A percentile compares a stretch with the other conserved stretches of the same genome.
phyloP scores from a whole-genome alignment of 2,329 filamentous ascomycete species.

The Xylariaceae sp. region DNA sequence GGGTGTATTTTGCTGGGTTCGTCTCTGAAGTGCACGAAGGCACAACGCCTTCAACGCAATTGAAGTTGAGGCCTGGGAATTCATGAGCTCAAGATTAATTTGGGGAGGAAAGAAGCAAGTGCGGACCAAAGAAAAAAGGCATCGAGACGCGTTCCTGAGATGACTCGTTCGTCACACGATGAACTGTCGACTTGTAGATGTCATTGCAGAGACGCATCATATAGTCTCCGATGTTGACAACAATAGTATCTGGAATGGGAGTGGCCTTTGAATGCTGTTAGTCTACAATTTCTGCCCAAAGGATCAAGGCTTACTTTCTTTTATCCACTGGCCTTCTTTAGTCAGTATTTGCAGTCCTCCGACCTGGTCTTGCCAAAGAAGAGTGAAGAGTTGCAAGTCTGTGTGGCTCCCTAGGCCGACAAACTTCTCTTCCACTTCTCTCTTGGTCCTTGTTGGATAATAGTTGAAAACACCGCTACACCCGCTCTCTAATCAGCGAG shows the following conservation, averaged over 20 bases:
- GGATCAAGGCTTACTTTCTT: slow-evolving; percentile 21
- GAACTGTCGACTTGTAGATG: slow-evolving; percentile 47
- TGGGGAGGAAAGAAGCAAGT: background rate
- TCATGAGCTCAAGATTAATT: slow-evolving; percentile 1
- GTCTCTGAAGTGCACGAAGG: slow-evolving; percentile 43
- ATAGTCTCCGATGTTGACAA: slow-evolving; percentile 52
- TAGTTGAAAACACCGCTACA: slow-evolving; percentile 37
- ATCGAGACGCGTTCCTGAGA: slow-evolving; percentile 45
- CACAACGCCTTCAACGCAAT: slow-evolving; percentile 46
- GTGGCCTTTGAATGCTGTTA: slow-evolving; percentile 27
- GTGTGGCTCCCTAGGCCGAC: slow-evolving; percentile 49
- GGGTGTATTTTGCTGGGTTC: slow-evolving; percentile 47
- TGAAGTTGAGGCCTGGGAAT: slow-evolving; percentile 45
- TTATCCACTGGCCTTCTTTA: slow-evolving; percentile 41
- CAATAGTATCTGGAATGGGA: slow-evolving; percentile 43
- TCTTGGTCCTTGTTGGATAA: slow-evolving; percentile 31
- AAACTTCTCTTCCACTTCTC: slow-evolving; percentile 22
- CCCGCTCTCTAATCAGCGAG: slow-evolving; percentile 1
- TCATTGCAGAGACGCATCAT: slow-evolving; percentile 49
- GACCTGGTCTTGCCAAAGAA: slow-evolving; percentile 44
- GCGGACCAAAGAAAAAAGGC: slow-evolving; percentile 52
- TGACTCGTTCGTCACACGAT: slow-evolving; percentile 45
- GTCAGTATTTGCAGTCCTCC: slow-evolving; percentile 42
- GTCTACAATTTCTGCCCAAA: background rate
- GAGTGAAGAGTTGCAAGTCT: slow-evolving; percentile 50